Percentiles rank a stretch among this genome's conserved stretches.
Evolutionary conservation across 192 early-diverging fungal genomes (phyloP).

Genomic region (Chytriomyces sp.): DNA sequence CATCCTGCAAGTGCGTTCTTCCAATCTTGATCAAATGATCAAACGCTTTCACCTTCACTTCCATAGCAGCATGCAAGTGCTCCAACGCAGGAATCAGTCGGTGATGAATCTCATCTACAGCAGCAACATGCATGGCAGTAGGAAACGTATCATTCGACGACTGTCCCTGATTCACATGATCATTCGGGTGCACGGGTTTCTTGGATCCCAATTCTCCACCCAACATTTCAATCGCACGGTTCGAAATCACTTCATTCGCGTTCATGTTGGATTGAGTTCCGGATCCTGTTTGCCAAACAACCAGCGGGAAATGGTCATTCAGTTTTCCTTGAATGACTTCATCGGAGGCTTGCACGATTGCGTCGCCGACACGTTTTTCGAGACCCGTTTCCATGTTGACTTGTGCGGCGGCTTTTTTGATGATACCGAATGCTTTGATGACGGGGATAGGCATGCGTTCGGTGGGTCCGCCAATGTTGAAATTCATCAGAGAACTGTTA

Average conservation of each 20-base stretch:
- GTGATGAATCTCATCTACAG: conserved; percentile 74
- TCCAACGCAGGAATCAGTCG: conserved; percentile 86
- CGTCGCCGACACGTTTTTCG: conserved; percentile 79
- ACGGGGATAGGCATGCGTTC: conserved; percentile 96
- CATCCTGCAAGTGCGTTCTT: conserved; percentile 97
- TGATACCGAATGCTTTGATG: conserved; percentile 91
- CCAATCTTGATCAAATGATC: conserved; percentile 98
- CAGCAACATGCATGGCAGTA: conserved; percentile 99
- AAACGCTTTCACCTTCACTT: conserved; percentile 80
- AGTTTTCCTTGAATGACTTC: conserved; percentile 89
- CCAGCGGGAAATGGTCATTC: conserved; percentile 96
- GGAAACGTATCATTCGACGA: conserved; percentile 99
- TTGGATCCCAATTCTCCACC: conserved; percentile 88
- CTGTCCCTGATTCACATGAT: conserved; percentile 99
- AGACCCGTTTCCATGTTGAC: conserved; percentile 94
- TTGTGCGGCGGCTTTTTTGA: conserved; percentile 94
- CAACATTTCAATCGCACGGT: conserved; percentile 95
- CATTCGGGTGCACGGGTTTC: conserved; percentile 97
- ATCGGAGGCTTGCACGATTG: conserved; percentile 68
- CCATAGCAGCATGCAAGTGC: conserved; percentile 78
- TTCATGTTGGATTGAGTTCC: conserved; percentile 93
- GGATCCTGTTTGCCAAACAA: conserved; percentile 96
- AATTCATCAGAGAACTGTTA: conserved; percentile 86
- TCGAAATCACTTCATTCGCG: conserved; percentile 86
- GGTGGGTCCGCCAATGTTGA: conserved; percentile 90